A percentile compares a stretch with the other conserved stretches of the same genome.
Evolutionary conservation across 805 yeast genomes (phyloP).

Genomic region (Yarrowia osloensis): DNA sequence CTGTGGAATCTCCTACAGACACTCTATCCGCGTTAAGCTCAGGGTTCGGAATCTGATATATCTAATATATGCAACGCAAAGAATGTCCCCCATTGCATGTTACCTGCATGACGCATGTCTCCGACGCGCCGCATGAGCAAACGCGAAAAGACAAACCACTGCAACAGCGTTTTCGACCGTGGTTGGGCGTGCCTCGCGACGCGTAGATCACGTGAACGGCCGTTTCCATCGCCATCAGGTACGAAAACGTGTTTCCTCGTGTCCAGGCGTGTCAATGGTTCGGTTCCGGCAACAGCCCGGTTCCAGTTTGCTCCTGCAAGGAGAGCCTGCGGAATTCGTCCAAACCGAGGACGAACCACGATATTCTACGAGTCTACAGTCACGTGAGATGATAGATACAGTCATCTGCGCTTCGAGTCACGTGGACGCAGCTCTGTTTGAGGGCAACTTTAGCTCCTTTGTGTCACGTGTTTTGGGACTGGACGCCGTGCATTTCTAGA

Average conservation of each 20-base stretch:
- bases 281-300: not conserved
- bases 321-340: not conserved
- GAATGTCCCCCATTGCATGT: constrained; percentile 7
- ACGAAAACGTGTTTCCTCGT: not conserved
- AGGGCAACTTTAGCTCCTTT: not conserved
- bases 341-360: not conserved
- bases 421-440: not conserved
- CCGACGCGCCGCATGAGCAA: not conserved
- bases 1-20: not conserved
- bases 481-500: not conserved
- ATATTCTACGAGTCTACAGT: not conserved
- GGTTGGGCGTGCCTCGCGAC: not conserved
- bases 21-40: not conserved
- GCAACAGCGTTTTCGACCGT: not conserved
- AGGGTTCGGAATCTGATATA: constrained; percentile 14
- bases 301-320: not conserved
- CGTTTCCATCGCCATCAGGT: not conserved
- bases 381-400: not conserved
- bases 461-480: not conserved
- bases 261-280: not conserved
- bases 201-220: not conserved
- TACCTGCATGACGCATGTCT: not conserved
- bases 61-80: constrained; percentile 21
- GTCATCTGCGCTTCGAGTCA: not conserved
- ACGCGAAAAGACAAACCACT: not conserved